A percentile compares a stretch with the other conserved stretches of the same genome.
These are phyloP conservation scores for Solanum gandarillasii DNA, from an alignment of 257 asterid species.

Conservation along the genomic window DNA sequence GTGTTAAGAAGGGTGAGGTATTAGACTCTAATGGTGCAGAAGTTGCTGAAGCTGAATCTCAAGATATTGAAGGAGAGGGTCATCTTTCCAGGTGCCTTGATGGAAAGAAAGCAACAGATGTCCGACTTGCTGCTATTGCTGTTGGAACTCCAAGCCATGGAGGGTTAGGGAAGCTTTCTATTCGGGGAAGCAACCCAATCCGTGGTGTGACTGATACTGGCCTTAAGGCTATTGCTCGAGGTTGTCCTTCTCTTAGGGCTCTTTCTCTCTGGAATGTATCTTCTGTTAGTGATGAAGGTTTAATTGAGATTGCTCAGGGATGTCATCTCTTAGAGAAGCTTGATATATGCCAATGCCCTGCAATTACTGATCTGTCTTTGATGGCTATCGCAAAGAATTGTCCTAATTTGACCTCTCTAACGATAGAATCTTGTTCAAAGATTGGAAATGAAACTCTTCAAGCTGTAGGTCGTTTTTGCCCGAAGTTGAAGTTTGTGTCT, in stretches of 20 bases:
- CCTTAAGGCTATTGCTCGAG: conserved; percentile 63
- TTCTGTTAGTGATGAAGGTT: conserved; percentile 66
- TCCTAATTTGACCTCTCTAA: conserved; percentile 51
- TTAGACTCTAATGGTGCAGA: conserved; percentile 7
- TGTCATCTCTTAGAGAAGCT: conserved; percentile 70
- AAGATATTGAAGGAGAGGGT: conserved; percentile 30
- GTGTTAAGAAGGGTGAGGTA: conserved; percentile 23
- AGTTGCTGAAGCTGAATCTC: conserved; percentile 19
- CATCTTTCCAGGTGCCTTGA: conserved; percentile 73
- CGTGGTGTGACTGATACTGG: conserved; percentile 60
- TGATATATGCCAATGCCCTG: conserved; percentile 62
- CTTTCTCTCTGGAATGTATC: conserved; percentile 75
- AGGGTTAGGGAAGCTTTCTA: conserved; percentile 85
- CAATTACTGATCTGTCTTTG: conserved; percentile 59
- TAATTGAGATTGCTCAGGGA: conserved; percentile 61
- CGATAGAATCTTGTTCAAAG: conserved; percentile 65
- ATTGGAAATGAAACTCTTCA: conserved; percentile 65
- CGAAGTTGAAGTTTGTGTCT: conserved; percentile 40
- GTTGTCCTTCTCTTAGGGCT: conserved; percentile 63
- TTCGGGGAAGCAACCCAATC: conserved; percentile 51
- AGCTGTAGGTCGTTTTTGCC: conserved; percentile 54
- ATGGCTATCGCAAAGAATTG: conserved; percentile 56
- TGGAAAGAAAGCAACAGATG: conserved; percentile 84
- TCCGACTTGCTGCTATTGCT: conserved; percentile 80
- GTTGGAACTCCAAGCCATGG: conserved; percentile 71